A percentile compares a stretch with the other conserved stretches of the same genome.
These are phyloP conservation scores for Zygoascus meyerae DNA, from an alignment of 1,139 yeast species.

Conservation along the genomic window DNA sequence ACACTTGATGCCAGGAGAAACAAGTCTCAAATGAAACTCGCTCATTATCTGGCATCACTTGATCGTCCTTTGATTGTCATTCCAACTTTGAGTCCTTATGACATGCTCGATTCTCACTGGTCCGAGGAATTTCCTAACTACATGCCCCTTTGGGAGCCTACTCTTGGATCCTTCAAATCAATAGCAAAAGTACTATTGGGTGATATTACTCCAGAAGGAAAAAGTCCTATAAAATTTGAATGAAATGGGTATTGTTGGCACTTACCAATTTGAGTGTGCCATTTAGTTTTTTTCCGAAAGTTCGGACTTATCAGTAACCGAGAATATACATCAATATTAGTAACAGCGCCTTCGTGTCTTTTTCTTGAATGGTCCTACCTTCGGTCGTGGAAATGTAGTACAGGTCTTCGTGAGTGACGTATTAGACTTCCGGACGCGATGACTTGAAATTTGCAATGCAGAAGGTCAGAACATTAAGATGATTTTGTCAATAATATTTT, in stretches of 20 bases:
- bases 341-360: no score
- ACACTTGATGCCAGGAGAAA: slow-evolving; percentile 16
- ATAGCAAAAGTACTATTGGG: slow-evolving; percentile 48
- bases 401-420: no score
- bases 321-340: no score
- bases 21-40: slow-evolving; percentile 14
- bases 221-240: slow-evolving; percentile 9
- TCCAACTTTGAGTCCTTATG: slow-evolving; percentile 56
- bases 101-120: slow-evolving; percentile 45
- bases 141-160: slow-evolving; percentile 52
- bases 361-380: no score
- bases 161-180: slow-evolving; percentile 42
- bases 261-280: no score
- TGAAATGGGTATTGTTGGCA: not conserved
- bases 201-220: slow-evolving; percentile 25
- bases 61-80: slow-evolving; percentile 48
- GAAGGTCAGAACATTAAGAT: no score
- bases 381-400: no score
- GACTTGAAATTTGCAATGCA: no score
- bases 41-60: slow-evolving; percentile 13
- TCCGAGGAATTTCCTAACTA: slow-evolving; percentile 37
- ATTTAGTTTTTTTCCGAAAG: no score
- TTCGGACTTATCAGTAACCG: no score
- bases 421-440: no score
- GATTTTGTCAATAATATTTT: no score